Percentiles rank a stretch among this genome's conserved stretches.
phyloP scores from a whole-genome alignment of 176 grass and related monocot species.

The Coix lacrymajobi region DNA sequence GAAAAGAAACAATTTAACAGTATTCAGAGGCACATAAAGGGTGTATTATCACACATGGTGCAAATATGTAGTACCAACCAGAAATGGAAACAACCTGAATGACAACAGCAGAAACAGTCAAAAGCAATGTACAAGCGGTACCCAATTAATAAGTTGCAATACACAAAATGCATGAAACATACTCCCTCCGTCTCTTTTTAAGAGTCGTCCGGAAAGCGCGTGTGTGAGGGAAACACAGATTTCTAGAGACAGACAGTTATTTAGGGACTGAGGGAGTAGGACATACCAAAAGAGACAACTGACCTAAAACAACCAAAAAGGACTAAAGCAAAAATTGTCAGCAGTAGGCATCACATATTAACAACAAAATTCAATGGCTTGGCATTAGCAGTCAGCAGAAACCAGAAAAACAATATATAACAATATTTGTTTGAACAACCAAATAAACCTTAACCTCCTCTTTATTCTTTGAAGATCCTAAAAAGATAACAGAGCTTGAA shows the following conservation, averaged over 20 bases:
- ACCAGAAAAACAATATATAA: neutral
- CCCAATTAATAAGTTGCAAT: neutral
- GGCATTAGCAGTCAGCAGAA: neutral
- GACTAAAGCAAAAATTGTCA: neutral
- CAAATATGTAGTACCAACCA: neutral
- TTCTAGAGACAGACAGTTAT: no score
- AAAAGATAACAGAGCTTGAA: neutral
- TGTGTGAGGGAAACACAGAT: no score
- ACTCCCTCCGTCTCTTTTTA: no score
- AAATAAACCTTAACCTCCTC: neutral
- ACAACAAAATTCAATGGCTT: neutral
- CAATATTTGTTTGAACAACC: neutral
- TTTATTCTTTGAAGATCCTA: neutral
- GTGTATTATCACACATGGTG: neutral
- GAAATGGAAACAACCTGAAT: neutral
- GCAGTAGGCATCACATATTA: neutral
- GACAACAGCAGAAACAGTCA: neutral
- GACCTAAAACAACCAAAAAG: neutral
- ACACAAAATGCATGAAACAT: neutral
- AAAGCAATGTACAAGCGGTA: neutral
- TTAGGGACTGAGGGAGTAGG: no score
- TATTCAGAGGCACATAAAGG: neutral
- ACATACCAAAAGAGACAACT: neutral
- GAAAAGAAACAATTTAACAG: neutral
- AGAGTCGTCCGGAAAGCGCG: no score